Conservation (phyloP, 2,329 filamentous ascomycete genomes). For the Cladophialophora carrionii region DNA sequence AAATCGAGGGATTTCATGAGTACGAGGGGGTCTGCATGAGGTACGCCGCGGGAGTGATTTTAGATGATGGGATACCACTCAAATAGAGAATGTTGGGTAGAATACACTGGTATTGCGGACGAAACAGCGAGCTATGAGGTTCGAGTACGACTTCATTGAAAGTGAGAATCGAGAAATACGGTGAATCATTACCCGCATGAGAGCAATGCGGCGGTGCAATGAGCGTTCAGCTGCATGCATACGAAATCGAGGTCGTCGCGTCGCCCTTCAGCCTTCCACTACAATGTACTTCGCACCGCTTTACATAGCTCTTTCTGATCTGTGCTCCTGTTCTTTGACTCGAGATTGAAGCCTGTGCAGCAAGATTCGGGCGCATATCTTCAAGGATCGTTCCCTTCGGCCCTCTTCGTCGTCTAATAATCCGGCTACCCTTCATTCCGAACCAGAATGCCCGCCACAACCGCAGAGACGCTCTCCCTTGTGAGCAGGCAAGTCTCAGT, state of each 20-base stretch:
- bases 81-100: background rate
- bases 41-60: background rate
- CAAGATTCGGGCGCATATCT: too few species aligned
- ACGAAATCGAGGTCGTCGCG: slow-evolving; percentile 5
- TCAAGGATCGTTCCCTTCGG: background rate
- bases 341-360: background rate
- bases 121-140: background rate
- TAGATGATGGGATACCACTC: background rate
- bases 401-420: background rate
- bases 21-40: background rate
- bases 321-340: background rate
- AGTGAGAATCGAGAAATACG: background rate
- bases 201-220: background rate
- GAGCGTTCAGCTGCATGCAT: background rate
- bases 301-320: background rate
- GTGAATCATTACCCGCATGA: background rate
- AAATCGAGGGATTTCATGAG: background rate
- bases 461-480: slow-evolving; percentile 92
- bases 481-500: slow-evolving; percentile 95
- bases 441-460: slow-evolving; percentile 90
- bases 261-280: slow-evolving; percentile 6
- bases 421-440: background rate
- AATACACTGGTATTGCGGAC: background rate
- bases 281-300: background rate
- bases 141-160: background rate